Conservation (phyloP, 345 rosid species). For the Trapa incisa region DNA sequence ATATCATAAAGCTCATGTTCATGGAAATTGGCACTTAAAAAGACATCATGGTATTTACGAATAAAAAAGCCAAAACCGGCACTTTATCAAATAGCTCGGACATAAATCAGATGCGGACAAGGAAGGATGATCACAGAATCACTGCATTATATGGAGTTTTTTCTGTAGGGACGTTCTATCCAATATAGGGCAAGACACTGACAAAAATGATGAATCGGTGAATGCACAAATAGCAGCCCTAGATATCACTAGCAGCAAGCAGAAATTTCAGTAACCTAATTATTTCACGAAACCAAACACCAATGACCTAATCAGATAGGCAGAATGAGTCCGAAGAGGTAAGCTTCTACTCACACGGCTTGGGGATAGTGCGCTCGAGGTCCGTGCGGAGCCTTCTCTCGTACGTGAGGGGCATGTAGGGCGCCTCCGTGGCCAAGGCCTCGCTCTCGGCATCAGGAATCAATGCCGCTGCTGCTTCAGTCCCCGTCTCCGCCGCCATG, state of each 20-base stretch:
- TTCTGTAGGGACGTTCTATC: neutral
- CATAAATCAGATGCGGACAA: too few relatives aligned
- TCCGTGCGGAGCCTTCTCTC: constrained; percentile 46
- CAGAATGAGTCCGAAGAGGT: neutral
- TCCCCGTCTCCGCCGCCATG: neutral
- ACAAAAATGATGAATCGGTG: neutral
- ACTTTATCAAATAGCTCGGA: too few relatives aligned
- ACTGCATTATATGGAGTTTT: too few relatives aligned
- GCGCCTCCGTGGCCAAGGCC: constrained; percentile 54
- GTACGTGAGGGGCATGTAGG: constrained; percentile 57
- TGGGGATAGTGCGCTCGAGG: constrained; percentile 52
- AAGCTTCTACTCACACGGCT: constrained; percentile 43
- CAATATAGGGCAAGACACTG: neutral
- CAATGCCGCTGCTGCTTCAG: constrained; percentile 1
- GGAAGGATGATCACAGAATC: too few relatives aligned
- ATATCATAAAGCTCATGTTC: too few relatives aligned
- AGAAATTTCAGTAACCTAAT: neutral
- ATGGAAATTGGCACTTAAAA: too few relatives aligned
- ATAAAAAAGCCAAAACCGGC: too few relatives aligned
- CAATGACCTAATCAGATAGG: too few relatives aligned
- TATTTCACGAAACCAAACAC: neutral
- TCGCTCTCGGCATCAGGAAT: constrained; percentile 7
- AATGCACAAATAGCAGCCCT: neutral
- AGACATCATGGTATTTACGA: too few relatives aligned
- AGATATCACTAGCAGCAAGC: neutral